Conservation (phyloP, 768 basidiomycete genomes). For the Hygrophorus russula region DNA sequence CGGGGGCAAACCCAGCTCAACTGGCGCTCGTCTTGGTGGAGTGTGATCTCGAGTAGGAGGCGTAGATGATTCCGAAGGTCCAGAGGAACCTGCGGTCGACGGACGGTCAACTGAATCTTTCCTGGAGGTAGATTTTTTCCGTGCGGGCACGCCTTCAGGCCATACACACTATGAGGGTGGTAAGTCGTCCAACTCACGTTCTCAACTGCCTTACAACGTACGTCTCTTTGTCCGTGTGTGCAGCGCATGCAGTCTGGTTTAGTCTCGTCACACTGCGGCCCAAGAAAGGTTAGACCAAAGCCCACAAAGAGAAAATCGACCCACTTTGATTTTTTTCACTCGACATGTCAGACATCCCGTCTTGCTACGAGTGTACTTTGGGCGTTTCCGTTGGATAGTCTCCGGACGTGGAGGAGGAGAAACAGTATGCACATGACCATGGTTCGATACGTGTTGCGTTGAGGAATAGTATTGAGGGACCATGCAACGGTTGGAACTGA, state of each 20-base stretch:
- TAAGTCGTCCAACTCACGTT: neutral
- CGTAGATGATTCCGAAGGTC: constrained; percentile 59
- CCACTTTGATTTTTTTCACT: constrained; percentile 88
- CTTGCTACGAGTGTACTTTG: constrained; percentile 91
- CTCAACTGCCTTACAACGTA: constrained; percentile 21
- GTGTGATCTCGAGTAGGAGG: constrained; percentile 60
- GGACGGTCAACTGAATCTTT: constrained; percentile 58
- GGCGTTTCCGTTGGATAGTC: constrained; percentile 56
- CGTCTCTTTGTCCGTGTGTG: constrained; percentile 75
- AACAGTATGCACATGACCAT: constrained; percentile 34
- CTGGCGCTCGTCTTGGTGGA: constrained; percentile 42
- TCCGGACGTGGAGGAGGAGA: constrained; percentile 39
- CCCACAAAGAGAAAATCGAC: constrained; percentile 12
- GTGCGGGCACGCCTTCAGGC: constrained; percentile 68
- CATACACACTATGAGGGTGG: constrained; percentile 53
- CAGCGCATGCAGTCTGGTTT: constrained; percentile 85
- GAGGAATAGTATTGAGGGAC: constrained; percentile 30
- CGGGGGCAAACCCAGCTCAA: constrained; percentile 30
- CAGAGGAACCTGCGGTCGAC: constrained; percentile 68
- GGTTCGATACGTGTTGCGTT: constrained; percentile 27
- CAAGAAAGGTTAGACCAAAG: constrained; percentile 1
- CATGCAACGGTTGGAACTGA: constrained; percentile 29
- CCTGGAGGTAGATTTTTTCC: constrained; percentile 50
- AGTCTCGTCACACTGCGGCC: constrained; percentile 75
- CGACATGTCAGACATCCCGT: constrained; percentile 92